Conservation (phyloP, 2,329 filamentous ascomycete species). For the Trichoderma koningiopsis region DNA sequence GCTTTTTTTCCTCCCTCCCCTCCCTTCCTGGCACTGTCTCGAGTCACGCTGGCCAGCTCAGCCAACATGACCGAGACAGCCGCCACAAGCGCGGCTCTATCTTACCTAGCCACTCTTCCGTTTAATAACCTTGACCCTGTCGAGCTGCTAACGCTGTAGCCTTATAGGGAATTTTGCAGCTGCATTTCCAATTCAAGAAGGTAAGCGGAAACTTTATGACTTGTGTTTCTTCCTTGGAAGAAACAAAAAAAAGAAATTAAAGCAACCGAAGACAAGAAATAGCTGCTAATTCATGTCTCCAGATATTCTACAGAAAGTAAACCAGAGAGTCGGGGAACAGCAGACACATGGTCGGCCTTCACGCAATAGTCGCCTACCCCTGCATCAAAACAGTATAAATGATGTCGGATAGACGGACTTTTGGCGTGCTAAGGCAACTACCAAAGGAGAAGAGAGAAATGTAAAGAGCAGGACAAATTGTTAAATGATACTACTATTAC, state of each 20-base stretch:
- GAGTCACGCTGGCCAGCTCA: not conserved
- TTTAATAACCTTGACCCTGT: slow-evolving; percentile 23
- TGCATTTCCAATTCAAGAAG: slow-evolving; percentile 99
- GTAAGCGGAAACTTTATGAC: slow-evolving; percentile 50
- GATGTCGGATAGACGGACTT: not conserved
- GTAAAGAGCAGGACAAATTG: not conserved
- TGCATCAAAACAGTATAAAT: not conserved
- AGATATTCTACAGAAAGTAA: slow-evolving; percentile 62
- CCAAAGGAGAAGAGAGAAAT: not conserved
- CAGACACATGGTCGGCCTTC: not conserved
- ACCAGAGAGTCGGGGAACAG: not conserved
- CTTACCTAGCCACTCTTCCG: not conserved
- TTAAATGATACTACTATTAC: slow-evolving; percentile 6
- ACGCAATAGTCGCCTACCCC: not conserved
- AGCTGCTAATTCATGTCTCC: slow-evolving; percentile 30
- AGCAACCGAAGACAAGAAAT: not conserved
- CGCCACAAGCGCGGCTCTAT: slow-evolving; percentile 24
- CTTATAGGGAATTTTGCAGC: slow-evolving; percentile 82
- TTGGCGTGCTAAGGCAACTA: not conserved
- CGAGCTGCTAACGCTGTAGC: slow-evolving; percentile 15
- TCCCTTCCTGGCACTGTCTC: not conserved
- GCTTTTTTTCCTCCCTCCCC: slow-evolving; percentile 16
- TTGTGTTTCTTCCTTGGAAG: not conserved
- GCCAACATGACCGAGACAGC: slow-evolving; percentile 8
- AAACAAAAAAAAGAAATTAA: not conserved